Evolutionary conservation across 257 asterid genomes (phyloP), one percentile per base, ranked within the genome.

Genomic region (Fraxinus cuspidata): DNA sequence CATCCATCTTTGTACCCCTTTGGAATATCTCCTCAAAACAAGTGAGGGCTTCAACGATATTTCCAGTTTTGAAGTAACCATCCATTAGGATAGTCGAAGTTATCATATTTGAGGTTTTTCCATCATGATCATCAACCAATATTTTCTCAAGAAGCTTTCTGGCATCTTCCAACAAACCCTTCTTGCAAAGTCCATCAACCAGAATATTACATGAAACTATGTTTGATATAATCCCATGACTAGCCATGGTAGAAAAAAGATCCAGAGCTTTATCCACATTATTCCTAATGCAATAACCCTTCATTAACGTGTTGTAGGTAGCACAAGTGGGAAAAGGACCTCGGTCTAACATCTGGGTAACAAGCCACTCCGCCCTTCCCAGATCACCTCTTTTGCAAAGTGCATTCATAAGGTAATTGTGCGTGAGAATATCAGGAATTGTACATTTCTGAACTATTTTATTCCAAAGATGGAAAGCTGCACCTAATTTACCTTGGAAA

Each of bases 51-150:
- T 86, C 91, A 49, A 10, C 68, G 68, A 68, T 74, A 75, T 89
- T 86, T 72, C 97, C 96, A 75, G 68, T 72, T 86, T 95, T 95
- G 92, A 91, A 90, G 81, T 80, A 85, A 70, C 89, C 83, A 75
- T 90, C 97, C 97, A 93, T 88, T 40, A 91, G 86, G 84, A 91
- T 88, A 60, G 98, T 95, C 64, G 90, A 88, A 23, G 96, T 81
- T 69, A 91, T 87, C 84, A 95, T 77, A 71, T 79, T 77, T 28
- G 88, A 82, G 51, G 67, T 67, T 69, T 68, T 83, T 70, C 83
- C 84, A 19, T 79, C 86, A 69, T 63, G 49, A 49, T 66, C 73
- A 64, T 87, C 92, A 70, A 80, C 87, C 83, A 95, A 77, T 78
- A 93, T 85, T 73, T 83, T 74, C 81, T 83, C 84, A 8, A 95